Conservation (phyloP, 169 alveolate genomes). For the Plasmodium malariae region DNA sequence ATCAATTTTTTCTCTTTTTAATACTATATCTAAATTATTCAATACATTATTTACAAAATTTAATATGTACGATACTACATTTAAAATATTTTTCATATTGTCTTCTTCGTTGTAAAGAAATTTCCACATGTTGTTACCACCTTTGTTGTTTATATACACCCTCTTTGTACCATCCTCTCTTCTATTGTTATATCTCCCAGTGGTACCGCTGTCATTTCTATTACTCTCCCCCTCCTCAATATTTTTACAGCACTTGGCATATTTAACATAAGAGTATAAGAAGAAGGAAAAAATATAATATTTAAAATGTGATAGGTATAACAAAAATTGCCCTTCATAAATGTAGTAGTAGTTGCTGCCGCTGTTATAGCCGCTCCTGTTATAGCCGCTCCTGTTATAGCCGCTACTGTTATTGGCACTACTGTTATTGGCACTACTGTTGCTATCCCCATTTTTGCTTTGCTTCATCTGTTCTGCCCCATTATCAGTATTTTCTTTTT, state of each 20-base stretch:
- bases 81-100: slow-evolving; percentile 22
- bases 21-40: neutral
- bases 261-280: slow-evolving; percentile 36
- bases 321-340: slow-evolving; percentile 33
- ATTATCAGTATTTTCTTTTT: neutral
- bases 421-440: neutral
- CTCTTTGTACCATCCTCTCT: neutral
- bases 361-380: neutral
- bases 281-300: slow-evolving; percentile 59
- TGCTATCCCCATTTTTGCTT: neutral
- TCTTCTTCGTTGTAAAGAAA: slow-evolving; percentile 43
- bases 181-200: neutral
- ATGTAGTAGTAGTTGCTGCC: neutral
- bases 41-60: slow-evolving; percentile 18
- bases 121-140: neutral
- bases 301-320: slow-evolving; percentile 59
- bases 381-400: neutral
- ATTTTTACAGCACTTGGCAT: neutral
- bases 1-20: neutral
- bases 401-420: neutral
- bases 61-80: slow-evolving; percentile 6
- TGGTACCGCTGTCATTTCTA: neutral
- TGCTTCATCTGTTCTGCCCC: neutral
- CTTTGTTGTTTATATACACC: neutral
- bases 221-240: neutral